Conservation (phyloP, 352 stramenopile species). For the Phytophthora boehmeriae region DNA sequence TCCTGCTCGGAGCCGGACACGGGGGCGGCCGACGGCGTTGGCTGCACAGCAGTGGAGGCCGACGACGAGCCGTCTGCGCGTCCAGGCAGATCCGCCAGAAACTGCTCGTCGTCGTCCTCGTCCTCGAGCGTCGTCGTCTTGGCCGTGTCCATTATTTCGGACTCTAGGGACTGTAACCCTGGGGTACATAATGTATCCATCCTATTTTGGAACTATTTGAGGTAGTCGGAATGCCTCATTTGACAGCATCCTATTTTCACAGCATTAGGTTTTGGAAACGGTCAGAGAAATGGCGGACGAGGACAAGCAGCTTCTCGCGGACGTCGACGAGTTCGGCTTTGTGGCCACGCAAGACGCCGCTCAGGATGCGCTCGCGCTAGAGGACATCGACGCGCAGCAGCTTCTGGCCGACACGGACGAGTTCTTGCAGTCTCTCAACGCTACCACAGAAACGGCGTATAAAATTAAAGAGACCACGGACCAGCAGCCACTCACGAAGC, state of each 20-base stretch:
- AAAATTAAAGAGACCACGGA: not conserved
- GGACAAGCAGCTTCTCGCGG: too few species aligned
- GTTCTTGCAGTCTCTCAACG: slow-evolving; percentile 15
- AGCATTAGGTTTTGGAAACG: too few species aligned
- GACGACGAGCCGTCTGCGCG: slow-evolving; percentile 3
- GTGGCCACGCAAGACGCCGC: too few species aligned
- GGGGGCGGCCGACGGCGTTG: slow-evolving; percentile 21
- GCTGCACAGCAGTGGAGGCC: slow-evolving; percentile 11
- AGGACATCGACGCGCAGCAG: slow-evolving; percentile 24
- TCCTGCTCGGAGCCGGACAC: slow-evolving; percentile 40
- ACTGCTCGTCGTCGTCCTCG: slow-evolving; percentile 35
- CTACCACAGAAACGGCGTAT: not conserved
- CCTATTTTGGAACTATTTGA: too few species aligned
- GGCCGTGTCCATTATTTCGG: slow-evolving; percentile 26
- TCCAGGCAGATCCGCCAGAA: slow-evolving; percentile 29
- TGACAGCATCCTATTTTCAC: too few species aligned
- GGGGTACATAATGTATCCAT: too few species aligned
- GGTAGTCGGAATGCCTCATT: too few species aligned
- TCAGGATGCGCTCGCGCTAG: slow-evolving; percentile 4
- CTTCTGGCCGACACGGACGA: slow-evolving; percentile 23
- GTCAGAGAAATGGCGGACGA: too few species aligned
- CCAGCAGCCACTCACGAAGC: not conserved
- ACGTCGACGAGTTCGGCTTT: too few species aligned
- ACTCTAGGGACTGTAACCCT: too few species aligned
- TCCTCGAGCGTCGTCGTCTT: slow-evolving; percentile 32